Conservation (phyloP, 2,329 filamentous ascomycete genomes). For the Proliferodiscus dingleyae region DNA sequence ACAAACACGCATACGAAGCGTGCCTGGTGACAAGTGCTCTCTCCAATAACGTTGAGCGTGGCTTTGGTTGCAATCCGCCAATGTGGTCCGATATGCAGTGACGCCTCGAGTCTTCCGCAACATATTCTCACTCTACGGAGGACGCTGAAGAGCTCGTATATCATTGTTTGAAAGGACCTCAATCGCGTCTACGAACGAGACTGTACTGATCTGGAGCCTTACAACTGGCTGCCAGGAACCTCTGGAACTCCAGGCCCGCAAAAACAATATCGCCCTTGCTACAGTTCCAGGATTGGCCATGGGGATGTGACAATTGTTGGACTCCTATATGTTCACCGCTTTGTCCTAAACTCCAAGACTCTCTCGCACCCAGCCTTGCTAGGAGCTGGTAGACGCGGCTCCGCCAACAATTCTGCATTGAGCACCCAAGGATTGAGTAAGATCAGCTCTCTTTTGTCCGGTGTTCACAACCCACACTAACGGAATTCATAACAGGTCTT, state of each 20-base stretch:
- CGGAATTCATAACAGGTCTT: not conserved
- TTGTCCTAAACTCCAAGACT: not conserved
- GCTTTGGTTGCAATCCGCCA: not conserved
- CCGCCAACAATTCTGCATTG: not conserved
- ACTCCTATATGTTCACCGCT: not conserved
- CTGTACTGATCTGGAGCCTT: not conserved
- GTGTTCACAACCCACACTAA: not conserved
- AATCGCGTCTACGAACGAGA: not conserved
- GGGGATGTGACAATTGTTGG: not conserved
- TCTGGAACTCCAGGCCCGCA: not conserved
- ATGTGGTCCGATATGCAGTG: not conserved
- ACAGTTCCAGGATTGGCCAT: not conserved
- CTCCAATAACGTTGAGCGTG: not conserved
- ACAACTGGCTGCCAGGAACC: not conserved
- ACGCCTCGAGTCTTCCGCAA: not conserved
- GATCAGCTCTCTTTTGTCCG: not conserved
- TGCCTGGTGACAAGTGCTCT: not conserved
- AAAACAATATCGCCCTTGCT: not conserved
- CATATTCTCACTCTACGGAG: not conserved
- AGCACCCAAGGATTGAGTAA: not conserved
- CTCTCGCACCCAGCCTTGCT: not conserved
- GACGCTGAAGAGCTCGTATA: not conserved
- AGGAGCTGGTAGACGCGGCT: not conserved
- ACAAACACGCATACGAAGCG: not conserved
- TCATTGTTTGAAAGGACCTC: not conserved